phyloP scores from a whole-genome alignment of 306 rosid genomes.

The Fragaria ananassa region DNA sequence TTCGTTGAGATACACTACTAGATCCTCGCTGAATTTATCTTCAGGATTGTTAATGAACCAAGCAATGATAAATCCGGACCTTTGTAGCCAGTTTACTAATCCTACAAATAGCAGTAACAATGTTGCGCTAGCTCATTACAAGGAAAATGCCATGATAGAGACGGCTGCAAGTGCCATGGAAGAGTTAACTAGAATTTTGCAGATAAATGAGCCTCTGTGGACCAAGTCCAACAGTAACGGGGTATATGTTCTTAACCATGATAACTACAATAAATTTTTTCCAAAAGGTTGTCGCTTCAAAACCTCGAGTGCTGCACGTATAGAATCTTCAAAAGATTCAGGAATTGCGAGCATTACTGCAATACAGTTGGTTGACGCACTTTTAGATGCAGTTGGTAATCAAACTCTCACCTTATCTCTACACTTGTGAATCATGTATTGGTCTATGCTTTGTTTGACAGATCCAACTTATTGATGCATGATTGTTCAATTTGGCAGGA shows the following conservation, averaged over 20 bases:
- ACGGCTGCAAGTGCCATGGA: conserved; percentile 45
- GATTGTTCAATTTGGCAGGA: conserved; percentile 30
- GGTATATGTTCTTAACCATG: conserved; percentile 38
- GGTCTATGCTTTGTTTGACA: background rate
- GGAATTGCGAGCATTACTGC: conserved; percentile 41
- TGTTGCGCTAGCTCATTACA: conserved; percentile 2
- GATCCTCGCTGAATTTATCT: conserved; percentile 22
- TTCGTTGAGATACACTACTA: background rate
- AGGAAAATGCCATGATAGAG: conserved; percentile 29
- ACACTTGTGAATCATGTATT: background rate
- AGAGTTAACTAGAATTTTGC: conserved; percentile 43
- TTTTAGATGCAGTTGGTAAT: conserved; percentile 48
- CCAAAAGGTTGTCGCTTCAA: conserved; percentile 24
- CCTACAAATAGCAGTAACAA: background rate
- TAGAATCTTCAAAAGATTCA: conserved; percentile 63
- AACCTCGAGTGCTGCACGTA: conserved; percentile 9
- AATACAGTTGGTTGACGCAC: conserved; percentile 43
- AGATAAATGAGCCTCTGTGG: conserved; percentile 60
- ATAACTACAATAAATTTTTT: conserved; percentile 38
- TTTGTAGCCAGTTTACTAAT: conserved; percentile 9
- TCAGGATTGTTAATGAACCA: conserved; percentile 24
- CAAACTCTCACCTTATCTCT: background rate
- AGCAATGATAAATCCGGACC: conserved; percentile 15
- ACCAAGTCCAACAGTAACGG: conserved; percentile 23
- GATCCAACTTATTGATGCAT: background rate